Base-by-base conservation (phyloP, 2,329 filamentous ascomycete genomes). In the Dactylellina drechsleri region DNA sequence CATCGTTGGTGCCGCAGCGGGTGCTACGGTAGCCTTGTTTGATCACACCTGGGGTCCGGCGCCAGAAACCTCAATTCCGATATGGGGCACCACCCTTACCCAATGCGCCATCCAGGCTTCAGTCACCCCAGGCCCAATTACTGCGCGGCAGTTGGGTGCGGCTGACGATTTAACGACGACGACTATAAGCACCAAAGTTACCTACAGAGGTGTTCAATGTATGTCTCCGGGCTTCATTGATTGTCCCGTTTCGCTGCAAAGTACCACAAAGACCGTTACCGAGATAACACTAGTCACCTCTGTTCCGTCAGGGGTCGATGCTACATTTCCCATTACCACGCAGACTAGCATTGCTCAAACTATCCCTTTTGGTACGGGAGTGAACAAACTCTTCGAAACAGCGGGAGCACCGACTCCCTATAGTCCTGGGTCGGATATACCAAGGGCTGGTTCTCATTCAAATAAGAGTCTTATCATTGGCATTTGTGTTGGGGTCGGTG, bases 41-140 rank as follows among this genome's bases (percentile, higher is more conserved):
- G 76, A 77, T 0, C 77, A 83, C 13, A 84, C 83, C 0, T 89
- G 85, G 85, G 87, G 86, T 0, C 85, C 85, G 0, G 79, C 82
- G 0, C 83, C 85, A 0, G 78, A 80, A 18, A 85, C 84, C 0
- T 82, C 83, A 10, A 82, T 84, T 1, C 84, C 86, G 0, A 81
- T 89, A 47, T 88, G 83, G 77, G 86, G 84, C 77, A 88, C 86
- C 0, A 85, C 84, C 0, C 77, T 88, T 0, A 81, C 82, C 28
- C 68, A 73, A 57, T 73, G 68, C 47, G 68, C 61, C 47, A 61
- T 66, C 20, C 23, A 62, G 52, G 18, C 61, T 8, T 49, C 54
- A 23, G 50, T 40, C 10, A 56, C 57, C 2, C 15, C 47, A n/a
- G 52, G 58, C 7, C 8, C 59, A 13, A 53, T 71, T 15, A 57